Base-by-base conservation (phyloP, 2,329 filamentous ascomycete species). In the Fusarium napiforme region DNA sequence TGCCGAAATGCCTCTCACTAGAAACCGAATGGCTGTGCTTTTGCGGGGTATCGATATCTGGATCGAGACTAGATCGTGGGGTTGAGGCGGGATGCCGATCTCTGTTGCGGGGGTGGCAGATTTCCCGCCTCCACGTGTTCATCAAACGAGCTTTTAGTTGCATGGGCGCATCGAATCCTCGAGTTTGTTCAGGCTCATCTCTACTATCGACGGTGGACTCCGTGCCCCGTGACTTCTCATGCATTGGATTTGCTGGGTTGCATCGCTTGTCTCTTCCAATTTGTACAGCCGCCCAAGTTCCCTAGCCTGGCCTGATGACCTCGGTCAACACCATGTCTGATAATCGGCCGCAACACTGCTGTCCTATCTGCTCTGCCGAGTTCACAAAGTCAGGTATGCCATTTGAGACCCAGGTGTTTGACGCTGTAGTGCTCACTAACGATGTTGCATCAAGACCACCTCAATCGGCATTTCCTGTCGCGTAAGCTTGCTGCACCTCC, bases 91-190 rank as follows among this genome's bases (percentile, higher is more conserved):
- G 37, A 52, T 55, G 28, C 58, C 58, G 58, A 50, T 28, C 49
- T 30, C 11, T 21, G 19, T 34, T 49, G 60, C 60, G 55, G 55
- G 34, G 60, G 60, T 64, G 60, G 60, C 32, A 39, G 53, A 63
- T 34, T 63, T 60, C n/a, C 60, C 60, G 60, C 18, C 34, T 34
- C 40, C 60, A 21, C 40, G 57, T 34, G 16, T 6, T 28, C 45
- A 21, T 15, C 18, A 4, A 9, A 46, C 26, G 8, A 46, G 26
- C 23, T 46, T 46, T 46, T 46, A 28, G 43, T 15, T 28, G 12
- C 43, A 21, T 46, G 8, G 9, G 8, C 9, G 4, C 18, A 21
- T 28, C 26, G 23, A 28, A 7, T 46, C 9, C 45, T 46, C 8
- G 19, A 28, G 12, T 15, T 46, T 46, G 23, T 28, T 28, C 50